Percentiles rank a stretch among this genome's conserved stretches.
Evolutionary conservation across 257 asterid genomes (phyloP).

Genomic region (Salvia miltiorrhiza): DNA sequence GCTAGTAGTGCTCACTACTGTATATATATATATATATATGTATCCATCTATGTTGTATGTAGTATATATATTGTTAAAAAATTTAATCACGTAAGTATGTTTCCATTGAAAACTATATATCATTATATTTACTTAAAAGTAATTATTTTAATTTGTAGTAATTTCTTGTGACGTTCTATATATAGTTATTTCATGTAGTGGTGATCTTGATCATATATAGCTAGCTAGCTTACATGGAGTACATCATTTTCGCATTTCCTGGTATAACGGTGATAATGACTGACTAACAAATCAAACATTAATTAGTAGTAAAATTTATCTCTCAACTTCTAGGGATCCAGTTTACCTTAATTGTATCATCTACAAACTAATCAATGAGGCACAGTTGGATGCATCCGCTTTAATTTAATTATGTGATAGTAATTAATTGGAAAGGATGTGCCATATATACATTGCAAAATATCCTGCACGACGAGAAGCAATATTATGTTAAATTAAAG

Average conservation of each 20-base stretch:
- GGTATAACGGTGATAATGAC: not conserved
- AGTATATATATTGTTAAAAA: not conserved
- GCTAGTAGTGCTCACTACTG: not conserved
- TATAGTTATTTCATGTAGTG: too few species aligned
- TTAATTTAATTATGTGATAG: too few species aligned
- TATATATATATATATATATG: not conserved
- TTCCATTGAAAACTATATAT: too few species aligned
- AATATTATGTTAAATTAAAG: too few species aligned
- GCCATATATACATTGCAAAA: too few species aligned
- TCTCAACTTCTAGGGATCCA: not conserved
- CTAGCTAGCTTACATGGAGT: not conserved
- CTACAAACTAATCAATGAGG: too few species aligned
- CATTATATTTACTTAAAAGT: too few species aligned
- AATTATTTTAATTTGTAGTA: too few species aligned
- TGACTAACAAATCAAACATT: not conserved
- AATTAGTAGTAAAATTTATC: not conserved
- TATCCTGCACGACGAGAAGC: too few species aligned
- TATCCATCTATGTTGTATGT: not conserved
- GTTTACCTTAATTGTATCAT: not conserved
- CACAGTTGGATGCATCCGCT: too few species aligned
- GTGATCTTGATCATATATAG: not conserved
- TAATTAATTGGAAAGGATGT: too few species aligned
- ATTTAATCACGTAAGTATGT: not conserved
- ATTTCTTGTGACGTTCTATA: not conserved
- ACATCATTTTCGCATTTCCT: not conserved